Conservation (phyloP, 202 grass and related monocot genomes). For the Dendrocalamus latiflorus region DNA sequence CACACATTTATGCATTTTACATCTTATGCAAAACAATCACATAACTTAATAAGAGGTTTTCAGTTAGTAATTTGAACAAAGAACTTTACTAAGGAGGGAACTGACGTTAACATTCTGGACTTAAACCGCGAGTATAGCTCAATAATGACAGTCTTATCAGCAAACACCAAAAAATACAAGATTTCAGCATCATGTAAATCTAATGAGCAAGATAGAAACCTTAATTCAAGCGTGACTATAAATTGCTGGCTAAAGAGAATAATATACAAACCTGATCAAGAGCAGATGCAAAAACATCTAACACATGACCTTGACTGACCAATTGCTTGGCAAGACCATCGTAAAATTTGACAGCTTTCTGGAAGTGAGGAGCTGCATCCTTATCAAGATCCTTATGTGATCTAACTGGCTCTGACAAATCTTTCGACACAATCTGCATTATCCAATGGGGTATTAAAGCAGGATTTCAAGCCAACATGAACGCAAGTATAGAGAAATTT, state of each 20-base stretch:
- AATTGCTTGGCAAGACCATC: conserved; percentile 89
- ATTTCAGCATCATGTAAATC: not conserved
- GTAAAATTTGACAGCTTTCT: conserved; percentile 94
- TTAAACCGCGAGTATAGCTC: not conserved
- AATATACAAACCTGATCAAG: conserved; percentile 85
- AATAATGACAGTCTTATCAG: not conserved
- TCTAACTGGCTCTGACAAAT: conserved; percentile 91
- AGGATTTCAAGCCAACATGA: conserved; percentile 6
- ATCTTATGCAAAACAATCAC: not conserved
- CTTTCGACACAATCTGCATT: conserved; percentile 93
- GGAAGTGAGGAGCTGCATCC: conserved; percentile 89
- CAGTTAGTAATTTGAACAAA: not conserved
- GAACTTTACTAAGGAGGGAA: not conserved
- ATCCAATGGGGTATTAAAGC: not conserved
- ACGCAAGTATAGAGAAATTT: not conserved
- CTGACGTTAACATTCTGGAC: not conserved
- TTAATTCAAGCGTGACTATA: conserved; percentile 15
- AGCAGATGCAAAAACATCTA: conserved; percentile 96
- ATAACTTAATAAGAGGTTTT: not conserved
- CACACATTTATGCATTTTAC: not conserved
- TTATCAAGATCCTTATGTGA: conserved; percentile 99
- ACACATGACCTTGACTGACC: conserved; percentile 86
- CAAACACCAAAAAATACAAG: not conserved
- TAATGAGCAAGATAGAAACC: not conserved
- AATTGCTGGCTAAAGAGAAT: conserved; percentile 9